phyloP scores from a whole-genome alignment of 352 stramenopile species.

The Phytophthora uliginosa region DNA sequence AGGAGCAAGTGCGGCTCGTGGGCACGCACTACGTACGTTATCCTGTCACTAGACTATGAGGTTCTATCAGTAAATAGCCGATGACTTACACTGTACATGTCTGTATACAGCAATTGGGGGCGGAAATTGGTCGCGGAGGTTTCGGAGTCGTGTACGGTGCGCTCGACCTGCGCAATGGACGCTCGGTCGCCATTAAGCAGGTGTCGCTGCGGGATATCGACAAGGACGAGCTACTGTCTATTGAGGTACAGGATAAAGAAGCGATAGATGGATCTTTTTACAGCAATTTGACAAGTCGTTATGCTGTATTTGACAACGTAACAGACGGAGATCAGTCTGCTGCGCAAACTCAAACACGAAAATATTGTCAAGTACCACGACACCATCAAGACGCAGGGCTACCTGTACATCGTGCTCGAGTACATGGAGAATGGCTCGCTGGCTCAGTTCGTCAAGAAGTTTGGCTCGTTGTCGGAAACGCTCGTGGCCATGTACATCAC shows the following conservation, averaged over 20 bases:
- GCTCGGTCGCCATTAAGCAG: slow-evolving; percentile 91
- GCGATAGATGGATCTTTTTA: background rate
- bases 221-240: slow-evolving; percentile 85
- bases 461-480: slow-evolving; percentile 93
- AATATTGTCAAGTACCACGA: slow-evolving; percentile 98
- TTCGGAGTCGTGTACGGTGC: slow-evolving; percentile 94
- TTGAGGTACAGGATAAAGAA: slow-evolving; percentile 58
- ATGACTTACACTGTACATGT: slow-evolving; percentile 13
- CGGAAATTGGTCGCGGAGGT: slow-evolving; percentile 93
- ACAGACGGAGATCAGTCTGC: slow-evolving; percentile 92
- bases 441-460: slow-evolving; percentile 95
- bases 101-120: slow-evolving; percentile 83
- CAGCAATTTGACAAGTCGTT: background rate
- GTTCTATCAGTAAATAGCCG: background rate
- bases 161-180: slow-evolving; percentile 84
- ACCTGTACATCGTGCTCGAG: slow-evolving; percentile 90
- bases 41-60: background rate
- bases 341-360: slow-evolving; percentile 94
- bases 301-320: background rate
- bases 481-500: slow-evolving; percentile 94
- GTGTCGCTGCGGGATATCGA: slow-evolving; percentile 87
- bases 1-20: slow-evolving; percentile 77
- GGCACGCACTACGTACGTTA: slow-evolving; percentile 77
- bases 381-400: slow-evolving; percentile 91
- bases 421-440: slow-evolving; percentile 97